Base-by-base conservation (phyloP, 1,284 basidiomycete species). In the Malassezia sympodialis region DNA sequence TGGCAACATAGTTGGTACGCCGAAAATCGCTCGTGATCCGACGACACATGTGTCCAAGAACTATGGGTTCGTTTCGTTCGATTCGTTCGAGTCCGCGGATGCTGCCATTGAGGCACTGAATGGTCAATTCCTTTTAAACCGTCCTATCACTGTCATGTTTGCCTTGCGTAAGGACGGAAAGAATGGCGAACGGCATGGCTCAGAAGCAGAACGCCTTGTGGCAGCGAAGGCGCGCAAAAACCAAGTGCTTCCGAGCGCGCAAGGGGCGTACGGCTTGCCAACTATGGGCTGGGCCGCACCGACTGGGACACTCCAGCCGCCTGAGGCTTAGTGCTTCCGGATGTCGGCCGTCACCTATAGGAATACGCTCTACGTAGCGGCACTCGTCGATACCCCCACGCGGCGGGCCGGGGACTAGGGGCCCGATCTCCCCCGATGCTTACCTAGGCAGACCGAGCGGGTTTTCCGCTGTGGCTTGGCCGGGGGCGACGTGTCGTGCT, bases 81-180 rank as follows among this genome's bases (percentile, higher is more conserved):
- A 91, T 62, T 89, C 93, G 69, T 98, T 98, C 76, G 93, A 98
- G 73, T 84, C 91, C 6, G 88, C 91, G 17, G 94, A 98, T 76
- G 88, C 88, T 15, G 93, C 94, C 4, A 83, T 94, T 58, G 91
- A 96, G 76, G 83, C 89, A 19, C 91, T 98, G 88, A 93, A 96
- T 69, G 84, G 84, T 44, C 93, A 98, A 72, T 96, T 90, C 82
- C 80, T 98, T 43, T 90, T 93, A 84, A 96, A 96, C 80, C 94
- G 94, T 76, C 86, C 90, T 56, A 88, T 96, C 72, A 85, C 85
- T 15, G 90, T 96, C 14, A 89, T 93, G 75, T 96, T 94, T 74
- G 93, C 93, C 4, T 93, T 96, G 81, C 96, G 96, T 77, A 96
- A 96, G 79, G 94, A 98, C 68, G 89, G 88, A 52, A 96, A 96